Evolutionary conservation across 2,329 filamentous ascomycete species (phyloP).

Genomic region (Dissoconium aciculare): DNA sequence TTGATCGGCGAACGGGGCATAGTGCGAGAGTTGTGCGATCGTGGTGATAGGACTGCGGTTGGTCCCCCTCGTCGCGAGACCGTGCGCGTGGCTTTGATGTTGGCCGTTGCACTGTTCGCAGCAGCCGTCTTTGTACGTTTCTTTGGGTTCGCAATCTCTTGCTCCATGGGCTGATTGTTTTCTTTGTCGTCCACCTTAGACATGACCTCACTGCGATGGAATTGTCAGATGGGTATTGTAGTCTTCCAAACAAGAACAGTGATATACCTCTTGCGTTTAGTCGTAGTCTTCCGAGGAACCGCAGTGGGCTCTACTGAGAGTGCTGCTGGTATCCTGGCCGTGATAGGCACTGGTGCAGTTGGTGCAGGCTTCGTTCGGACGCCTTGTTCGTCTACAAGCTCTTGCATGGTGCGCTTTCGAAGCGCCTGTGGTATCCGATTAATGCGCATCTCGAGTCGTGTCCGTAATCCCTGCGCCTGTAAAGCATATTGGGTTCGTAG

Average conservation of each 20-base stretch:
- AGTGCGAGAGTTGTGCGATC: constrained; percentile 64
- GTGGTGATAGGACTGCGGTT: constrained; percentile 59
- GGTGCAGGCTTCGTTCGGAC: constrained; percentile 17
- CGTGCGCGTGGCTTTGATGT: constrained; percentile 21
- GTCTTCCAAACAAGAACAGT: not conserved
- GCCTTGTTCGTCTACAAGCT: constrained; percentile 48
- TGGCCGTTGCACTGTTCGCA: constrained; percentile 15
- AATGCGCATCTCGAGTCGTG: constrained; percentile 80
- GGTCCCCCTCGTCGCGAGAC: constrained; percentile 21
- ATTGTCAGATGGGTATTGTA: constrained; percentile 9
- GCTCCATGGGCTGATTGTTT: constrained; percentile 42
- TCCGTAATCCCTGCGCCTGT: constrained; percentile 70
- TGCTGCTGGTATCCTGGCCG: constrained; percentile 5
- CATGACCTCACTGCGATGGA: constrained; percentile 45
- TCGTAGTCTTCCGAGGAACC: constrained; percentile 5
- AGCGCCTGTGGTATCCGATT: constrained; percentile 76
- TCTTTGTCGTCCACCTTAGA: constrained; percentile 55
- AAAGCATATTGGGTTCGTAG: constrained; percentile 77
- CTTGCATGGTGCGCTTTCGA: constrained; percentile 67
- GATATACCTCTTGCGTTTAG: constrained; percentile 13
- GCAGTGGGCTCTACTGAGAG: constrained; percentile 6
- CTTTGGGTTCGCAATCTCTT: constrained; percentile 49
- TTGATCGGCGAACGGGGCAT: constrained; percentile 42
- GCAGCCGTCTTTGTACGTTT: constrained; percentile 37
- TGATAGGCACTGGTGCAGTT: constrained; percentile 10